These are phyloP conservation scores for Aechmea fasciata DNA, from an alignment of 176 grass and related monocot genomes.

Conservation along the genomic window DNA sequence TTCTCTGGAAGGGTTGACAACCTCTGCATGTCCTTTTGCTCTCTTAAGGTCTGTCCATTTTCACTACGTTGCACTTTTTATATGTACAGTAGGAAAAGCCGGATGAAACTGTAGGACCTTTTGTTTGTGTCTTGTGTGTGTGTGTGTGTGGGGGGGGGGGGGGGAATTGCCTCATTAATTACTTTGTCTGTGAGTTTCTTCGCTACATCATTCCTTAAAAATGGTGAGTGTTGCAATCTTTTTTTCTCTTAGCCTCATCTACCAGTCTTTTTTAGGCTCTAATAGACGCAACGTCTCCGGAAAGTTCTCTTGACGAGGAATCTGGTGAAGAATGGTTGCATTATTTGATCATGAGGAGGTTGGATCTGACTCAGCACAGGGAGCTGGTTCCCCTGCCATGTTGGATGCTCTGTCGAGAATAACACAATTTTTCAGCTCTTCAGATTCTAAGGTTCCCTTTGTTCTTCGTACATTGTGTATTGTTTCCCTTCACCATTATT, in stretches of 20 bases:
- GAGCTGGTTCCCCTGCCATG: slow-evolving; percentile 90
- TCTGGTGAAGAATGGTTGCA: slow-evolving; percentile 80
- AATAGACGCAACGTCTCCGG: slow-evolving; percentile 57
- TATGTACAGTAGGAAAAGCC: neutral
- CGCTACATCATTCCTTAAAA: too few species aligned
- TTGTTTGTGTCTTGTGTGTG: neutral
- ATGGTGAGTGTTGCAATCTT: too few species aligned
- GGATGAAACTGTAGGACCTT: neutral
- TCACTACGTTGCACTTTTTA: neutral
- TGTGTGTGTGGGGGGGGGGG: too few species aligned
- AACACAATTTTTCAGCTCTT: slow-evolving; percentile 61
- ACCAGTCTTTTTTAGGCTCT: slow-evolving; percentile 53
- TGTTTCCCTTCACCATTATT: neutral
- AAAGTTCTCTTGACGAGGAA: slow-evolving; percentile 61
- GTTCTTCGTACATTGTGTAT: neutral
- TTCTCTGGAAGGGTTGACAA: slow-evolving; percentile 98
- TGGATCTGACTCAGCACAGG: slow-evolving; percentile 91
- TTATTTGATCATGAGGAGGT: slow-evolving; percentile 98
- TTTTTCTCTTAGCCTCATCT: neutral
- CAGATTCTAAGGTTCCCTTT: slow-evolving; percentile 49
- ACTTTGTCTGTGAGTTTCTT: too few species aligned
- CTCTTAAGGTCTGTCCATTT: slow-evolving; percentile 51
- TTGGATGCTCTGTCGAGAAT: slow-evolving; percentile 95
- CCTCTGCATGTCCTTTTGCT: slow-evolving; percentile 99
- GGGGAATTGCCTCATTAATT: too few species aligned